Evolutionary conservation across 1,139 yeast genomes (phyloP), one percentile per base, ranked within the genome.

Genomic region (Petasospora rhodanensis): DNA sequence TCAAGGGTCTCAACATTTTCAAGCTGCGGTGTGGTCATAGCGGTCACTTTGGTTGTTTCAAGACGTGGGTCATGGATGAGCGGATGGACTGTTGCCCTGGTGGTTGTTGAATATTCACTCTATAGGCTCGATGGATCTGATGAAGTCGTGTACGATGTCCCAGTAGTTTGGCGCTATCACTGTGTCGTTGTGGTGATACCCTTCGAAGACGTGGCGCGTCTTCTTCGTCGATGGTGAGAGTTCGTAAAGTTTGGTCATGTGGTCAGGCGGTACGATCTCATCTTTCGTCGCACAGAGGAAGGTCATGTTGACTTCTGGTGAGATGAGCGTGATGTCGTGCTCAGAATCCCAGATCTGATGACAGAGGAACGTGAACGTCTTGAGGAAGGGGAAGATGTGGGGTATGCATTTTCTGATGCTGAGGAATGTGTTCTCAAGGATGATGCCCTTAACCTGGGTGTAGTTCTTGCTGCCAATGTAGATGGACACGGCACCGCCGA

Each of bases 401-500:
- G 96, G 96, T 4, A 87, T 80, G 1, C 91, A 80, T 49, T 85
- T 81, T 11, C 79, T 70, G 14, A 91, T 74, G 32, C 82, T 76
- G 36, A 86, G 61, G 45, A 91, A 91, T 0, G 97, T 86, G 56
- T 91, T 91, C 50, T 91, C 98, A 30, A 91, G 58, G 2, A 89
- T 70, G 10, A 89, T 49, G 1, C 81, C 96, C 38, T 67, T 66
- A 13, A 85, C 62, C 14, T 66, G 44, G 1, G 59, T 48, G 2
- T 74, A 61, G 57, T 68, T 66, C 31, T 65, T 62, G 2, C 87
- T 69, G 0, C 94, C 89, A 33, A 86, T 73, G 56, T 87, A 83
- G 14, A 87, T 73, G 7, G 95, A 87, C 17, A 86, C 95, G 0
- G 98, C 98, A 2, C 98, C 97, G 17, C 98, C 98, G 16, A 91